A percentile compares a stretch with the other conserved stretches of the same genome.
Evolutionary conservation across 2,329 filamentous ascomycete genomes (phyloP).

Genomic region (Ophiostoma sp.): DNA sequence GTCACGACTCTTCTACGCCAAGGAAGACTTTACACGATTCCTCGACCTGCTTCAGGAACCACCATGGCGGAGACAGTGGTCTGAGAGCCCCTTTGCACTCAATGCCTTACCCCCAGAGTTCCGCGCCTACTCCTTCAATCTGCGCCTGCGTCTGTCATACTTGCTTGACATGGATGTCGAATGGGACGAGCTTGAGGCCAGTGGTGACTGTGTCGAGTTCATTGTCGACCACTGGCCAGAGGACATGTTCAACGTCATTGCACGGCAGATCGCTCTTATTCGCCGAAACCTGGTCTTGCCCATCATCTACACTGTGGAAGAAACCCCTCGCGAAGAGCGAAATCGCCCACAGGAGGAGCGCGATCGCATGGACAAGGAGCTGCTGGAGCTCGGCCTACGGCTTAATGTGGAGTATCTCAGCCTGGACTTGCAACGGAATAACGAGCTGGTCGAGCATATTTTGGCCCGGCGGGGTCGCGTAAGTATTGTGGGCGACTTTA

Average conservation of each 20-base stretch:
- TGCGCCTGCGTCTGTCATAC: conserved; percentile 56
- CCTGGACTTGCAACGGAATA: conserved; percentile 55
- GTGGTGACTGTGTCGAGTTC: conserved; percentile 55
- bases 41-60: conserved; percentile 53
- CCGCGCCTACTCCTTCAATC: conserved; percentile 54
- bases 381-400: conserved; percentile 59
- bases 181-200: conserved; percentile 50
- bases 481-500: conserved; percentile 56
- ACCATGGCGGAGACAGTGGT: conserved; percentile 45
- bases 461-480: conserved; percentile 50
- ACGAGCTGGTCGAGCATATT: conserved; percentile 44
- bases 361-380: conserved; percentile 46
- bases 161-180: conserved; percentile 49
- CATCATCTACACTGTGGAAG: conserved; percentile 54
- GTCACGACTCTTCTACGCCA: conserved; percentile 53
- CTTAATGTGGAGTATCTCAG: conserved; percentile 61
- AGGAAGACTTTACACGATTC: conserved; percentile 56
- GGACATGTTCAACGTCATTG: conserved; percentile 45
- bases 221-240: conserved; percentile 54
- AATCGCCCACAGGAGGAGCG: conserved; percentile 36
- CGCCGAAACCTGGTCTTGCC: conserved; percentile 52
- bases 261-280: conserved; percentile 52
- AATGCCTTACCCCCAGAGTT: conserved; percentile 54
- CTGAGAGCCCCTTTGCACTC: conserved; percentile 57
- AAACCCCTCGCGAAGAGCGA: conserved; percentile 42